Conservation (phyloP, 371 early-diverging fungal genomes). For the Entomophthora muscae region DNA sequence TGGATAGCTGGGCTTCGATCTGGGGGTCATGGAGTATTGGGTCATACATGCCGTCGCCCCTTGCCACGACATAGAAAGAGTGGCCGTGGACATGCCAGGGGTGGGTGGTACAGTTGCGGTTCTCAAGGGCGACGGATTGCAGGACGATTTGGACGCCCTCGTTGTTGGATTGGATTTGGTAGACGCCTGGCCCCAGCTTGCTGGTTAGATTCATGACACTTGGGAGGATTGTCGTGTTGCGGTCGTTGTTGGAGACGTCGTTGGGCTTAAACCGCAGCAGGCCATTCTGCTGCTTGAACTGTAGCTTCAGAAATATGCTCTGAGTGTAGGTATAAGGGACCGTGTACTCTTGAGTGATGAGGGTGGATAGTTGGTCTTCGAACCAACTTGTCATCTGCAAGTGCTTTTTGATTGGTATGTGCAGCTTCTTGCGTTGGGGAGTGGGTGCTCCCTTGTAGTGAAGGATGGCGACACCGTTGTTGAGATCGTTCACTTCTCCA, state of each 20-base stretch:
- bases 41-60: background rate
- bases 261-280: background rate
- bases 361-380: background rate
- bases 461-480: slow-evolving; percentile 14
- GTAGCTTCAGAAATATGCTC: background rate
- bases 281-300: background rate
- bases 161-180: background rate
- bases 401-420: background rate
- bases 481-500: slow-evolving; percentile 8
- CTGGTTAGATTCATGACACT: background rate
- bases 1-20: slow-evolving; percentile 9
- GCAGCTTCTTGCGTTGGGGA: background rate
- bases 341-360: background rate
- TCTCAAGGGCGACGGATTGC: background rate
- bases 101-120: background rate
- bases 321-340: background rate
- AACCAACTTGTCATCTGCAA: background rate
- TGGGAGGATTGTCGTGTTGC: background rate
- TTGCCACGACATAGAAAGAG: background rate
- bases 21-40: background rate
- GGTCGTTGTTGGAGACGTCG: background rate
- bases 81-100: slow-evolving; percentile 5
- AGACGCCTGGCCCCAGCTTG: background rate
- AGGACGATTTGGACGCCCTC: slow-evolving; percentile 2
- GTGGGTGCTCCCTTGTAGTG: slow-evolving; percentile 17